Conservation (phyloP, 495 filamentous ascomycete genomes). For the Xylaria bambusicola region DNA sequence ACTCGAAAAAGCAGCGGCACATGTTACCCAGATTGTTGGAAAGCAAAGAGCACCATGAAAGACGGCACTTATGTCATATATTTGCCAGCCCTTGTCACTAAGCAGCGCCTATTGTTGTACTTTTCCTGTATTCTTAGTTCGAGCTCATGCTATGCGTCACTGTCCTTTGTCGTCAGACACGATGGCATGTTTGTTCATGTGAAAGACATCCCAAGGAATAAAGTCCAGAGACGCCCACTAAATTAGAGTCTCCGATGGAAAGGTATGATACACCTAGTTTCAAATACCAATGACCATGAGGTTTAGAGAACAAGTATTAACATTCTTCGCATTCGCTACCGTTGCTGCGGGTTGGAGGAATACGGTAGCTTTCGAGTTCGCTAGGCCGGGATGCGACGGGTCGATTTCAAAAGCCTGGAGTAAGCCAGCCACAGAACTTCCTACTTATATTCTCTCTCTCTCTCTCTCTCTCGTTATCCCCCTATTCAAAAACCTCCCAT, state of each 20-base stretch:
- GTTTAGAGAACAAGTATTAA: neutral
- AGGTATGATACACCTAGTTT: no score
- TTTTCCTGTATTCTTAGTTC: neutral
- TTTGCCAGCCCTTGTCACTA: neutral
- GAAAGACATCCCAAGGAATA: neutral
- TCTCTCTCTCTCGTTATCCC: no score
- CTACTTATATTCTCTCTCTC: no score
- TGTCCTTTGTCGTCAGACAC: neutral
- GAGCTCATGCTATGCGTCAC: neutral
- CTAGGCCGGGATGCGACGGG: neutral
- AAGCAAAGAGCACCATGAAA: neutral
- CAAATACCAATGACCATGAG: neutral
- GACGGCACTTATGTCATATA: neutral
- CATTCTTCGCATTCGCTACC: neutral
- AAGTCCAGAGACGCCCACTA: neutral
- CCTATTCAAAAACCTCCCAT: no score
- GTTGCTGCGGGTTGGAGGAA: neutral
- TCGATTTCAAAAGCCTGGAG: neutral
- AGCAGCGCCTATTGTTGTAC: neutral
- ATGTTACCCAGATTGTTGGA: neutral
- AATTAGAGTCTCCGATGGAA: no score
- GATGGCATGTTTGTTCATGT: neutral
- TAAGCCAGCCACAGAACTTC: no score
- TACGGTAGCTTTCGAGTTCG: conserved; percentile 5
- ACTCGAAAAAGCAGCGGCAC: no score